Base-by-base conservation (phyloP, 2,329 filamentous ascomycete genomes). In the Pseudogymnoascus pannorum region DNA sequence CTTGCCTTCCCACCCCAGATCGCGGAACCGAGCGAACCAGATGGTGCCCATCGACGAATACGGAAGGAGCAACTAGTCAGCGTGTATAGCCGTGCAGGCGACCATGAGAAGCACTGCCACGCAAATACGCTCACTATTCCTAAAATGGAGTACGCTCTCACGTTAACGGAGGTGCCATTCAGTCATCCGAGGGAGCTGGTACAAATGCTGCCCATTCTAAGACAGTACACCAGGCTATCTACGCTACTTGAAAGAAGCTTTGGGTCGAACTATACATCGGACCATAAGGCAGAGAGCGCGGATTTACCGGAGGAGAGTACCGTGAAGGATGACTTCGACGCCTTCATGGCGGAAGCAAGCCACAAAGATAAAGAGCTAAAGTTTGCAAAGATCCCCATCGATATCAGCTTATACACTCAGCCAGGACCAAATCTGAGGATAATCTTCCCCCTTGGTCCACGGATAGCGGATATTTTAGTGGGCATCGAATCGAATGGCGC, bases 131-230 rank as follows among this genome's bases (percentile, higher is more conserved):
- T 94, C 1, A 85, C 84, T 65, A 82, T 91, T 16, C 84, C 88
- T 60, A 91, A 90, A 72, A 82, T 85, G 2, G 88, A 91, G 7
- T 91, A 87, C 66, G 87, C 86, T 0, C 82, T 86, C 61, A 78
- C 79, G 2, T 72, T 95, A 7, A 82, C 81, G 1, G 84, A 87
- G 61, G 77, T 94, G 31, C 85, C 89, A 0, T 93, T 95, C 69
- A 84, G 85, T 2, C 91, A 95, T 68, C 91, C 91, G 0, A 82
- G 85, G 58, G 89, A 95, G 70, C 76, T 95, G 3, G 76, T 92
- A 5, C 80, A 83, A 60, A 84, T 92, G 70, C 78, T 95, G n/a
- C 89, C 90, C 0, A 77, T 81, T 3, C 76, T 94, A 14, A 80
- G 91, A 12, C 90, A 94, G 71, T 94, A 91, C 69, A 87, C 87